Conservation (phyloP, 768 basidiomycete species). For the Rhizopogon vinicolor region DNA sequence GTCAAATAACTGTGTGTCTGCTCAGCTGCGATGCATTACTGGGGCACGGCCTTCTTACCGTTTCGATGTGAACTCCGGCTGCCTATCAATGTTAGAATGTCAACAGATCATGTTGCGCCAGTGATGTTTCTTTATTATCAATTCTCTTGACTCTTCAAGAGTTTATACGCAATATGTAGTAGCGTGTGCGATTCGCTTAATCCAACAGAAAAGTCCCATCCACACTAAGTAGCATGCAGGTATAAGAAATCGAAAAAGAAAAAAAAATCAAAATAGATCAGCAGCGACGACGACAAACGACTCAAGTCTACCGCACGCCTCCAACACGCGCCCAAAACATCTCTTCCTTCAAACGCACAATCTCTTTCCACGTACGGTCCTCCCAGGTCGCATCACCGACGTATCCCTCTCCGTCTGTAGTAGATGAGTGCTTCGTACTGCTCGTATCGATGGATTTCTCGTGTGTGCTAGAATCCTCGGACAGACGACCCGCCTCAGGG, state of each 20-base stretch:
- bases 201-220: no score
- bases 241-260: neutral
- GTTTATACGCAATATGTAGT: no score
- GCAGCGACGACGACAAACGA: neutral
- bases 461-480: slow-evolving; percentile 2
- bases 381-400: slow-evolving; percentile 77
- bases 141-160: no score
- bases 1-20: no score
- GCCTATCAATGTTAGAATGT: no score
- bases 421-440: slow-evolving; percentile 21
- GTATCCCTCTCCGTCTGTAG: slow-evolving; percentile 35
- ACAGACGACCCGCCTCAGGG: neutral
- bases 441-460: slow-evolving; percentile 16
- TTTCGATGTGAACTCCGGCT: no score
- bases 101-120: no score
- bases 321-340: slow-evolving; percentile 88
- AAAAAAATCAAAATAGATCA: neutral
- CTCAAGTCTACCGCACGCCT: slow-evolving; percentile 29
- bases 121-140: no score
- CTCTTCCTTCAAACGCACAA: slow-evolving; percentile 67
- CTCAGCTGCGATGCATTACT: no score
- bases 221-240: no score
- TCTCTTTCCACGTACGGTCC: slow-evolving; percentile 79
- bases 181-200: no score
- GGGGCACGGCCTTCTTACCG: no score